A percentile compares a stretch with the other conserved stretches of the same genome.
phyloP scores from a whole-genome alignment of 164 flowering plant species.

The Piper betle region DNA sequence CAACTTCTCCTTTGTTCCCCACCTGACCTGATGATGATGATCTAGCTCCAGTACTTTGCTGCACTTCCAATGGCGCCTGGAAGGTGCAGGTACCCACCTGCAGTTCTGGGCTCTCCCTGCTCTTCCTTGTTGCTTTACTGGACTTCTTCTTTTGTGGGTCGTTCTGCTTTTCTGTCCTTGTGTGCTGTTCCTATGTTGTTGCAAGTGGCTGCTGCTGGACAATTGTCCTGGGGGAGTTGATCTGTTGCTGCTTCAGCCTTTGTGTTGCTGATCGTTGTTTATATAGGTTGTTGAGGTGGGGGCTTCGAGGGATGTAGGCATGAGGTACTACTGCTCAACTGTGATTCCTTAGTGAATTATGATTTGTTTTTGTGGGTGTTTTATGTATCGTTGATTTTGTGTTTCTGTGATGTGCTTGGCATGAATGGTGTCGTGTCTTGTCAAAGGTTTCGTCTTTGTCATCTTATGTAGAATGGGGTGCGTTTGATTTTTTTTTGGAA shows the following conservation, averaged over 20 bases:
- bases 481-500: not conserved
- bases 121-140: not conserved
- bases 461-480: not conserved
- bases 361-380: not conserved
- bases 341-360: not conserved
- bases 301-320: conserved; percentile 41
- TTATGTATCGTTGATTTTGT: not conserved
- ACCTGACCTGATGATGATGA: conserved; percentile 30
- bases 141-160: conserved; percentile 2
- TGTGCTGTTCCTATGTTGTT: conserved; percentile 6
- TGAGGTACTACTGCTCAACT: conserved; percentile 33
- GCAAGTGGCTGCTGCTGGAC: conserved; percentile 6
- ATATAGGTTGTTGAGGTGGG: conserved; percentile 22
- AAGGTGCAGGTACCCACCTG: conserved; percentile 25
- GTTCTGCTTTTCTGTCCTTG: conserved; percentile 3
- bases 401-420: not conserved
- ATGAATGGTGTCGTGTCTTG: not conserved
- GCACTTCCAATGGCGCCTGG: conserved; percentile 32
- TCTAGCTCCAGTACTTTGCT: conserved; percentile 18
- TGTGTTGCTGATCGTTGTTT: conserved; percentile 12
- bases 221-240: conserved; percentile 10
- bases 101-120: conserved; percentile 6
- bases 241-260: conserved; percentile 1
- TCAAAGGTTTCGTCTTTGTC: not conserved
- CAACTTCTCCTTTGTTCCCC: conserved; percentile 15